phyloP scores from a whole-genome alignment of 129 eudicot genomes.

The Saposhnikovia divaricata region DNA sequence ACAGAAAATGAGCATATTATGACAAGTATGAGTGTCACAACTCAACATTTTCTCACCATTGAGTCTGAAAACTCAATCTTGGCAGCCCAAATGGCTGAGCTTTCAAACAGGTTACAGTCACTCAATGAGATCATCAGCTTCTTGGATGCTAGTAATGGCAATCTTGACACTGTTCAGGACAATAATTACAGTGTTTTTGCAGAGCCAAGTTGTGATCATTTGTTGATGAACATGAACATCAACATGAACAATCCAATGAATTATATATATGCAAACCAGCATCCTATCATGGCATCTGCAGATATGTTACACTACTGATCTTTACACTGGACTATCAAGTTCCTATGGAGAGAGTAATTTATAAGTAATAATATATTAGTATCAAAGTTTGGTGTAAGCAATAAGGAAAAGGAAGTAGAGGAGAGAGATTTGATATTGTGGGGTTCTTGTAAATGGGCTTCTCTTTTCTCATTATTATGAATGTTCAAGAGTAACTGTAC shows the following conservation, averaged over 20 bases:
- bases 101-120: slow-evolving; percentile 56
- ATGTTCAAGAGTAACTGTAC: slow-evolving; percentile 8
- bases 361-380: background rate
- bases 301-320: slow-evolving; percentile 43
- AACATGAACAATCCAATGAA: slow-evolving; percentile 29
- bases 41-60: slow-evolving; percentile 39
- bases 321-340: slow-evolving; percentile 1
- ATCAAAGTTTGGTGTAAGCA: background rate
- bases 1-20: slow-evolving; percentile 44
- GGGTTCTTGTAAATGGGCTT: slow-evolving; percentile 11
- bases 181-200: slow-evolving; percentile 5
- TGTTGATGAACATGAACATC: slow-evolving; percentile 19
- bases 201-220: slow-evolving; percentile 29
- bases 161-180: slow-evolving; percentile 13
- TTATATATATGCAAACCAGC: slow-evolving; percentile 37
- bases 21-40: slow-evolving; percentile 31
- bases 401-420: background rate
- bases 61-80: slow-evolving; percentile 75
- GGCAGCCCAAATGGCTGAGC: slow-evolving; percentile 66
- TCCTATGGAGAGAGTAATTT: background rate
- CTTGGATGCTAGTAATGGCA: slow-evolving; percentile 21
- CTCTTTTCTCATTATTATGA: background rate
- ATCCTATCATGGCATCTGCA: slow-evolving; percentile 66
- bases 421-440: background rate
- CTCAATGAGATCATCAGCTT: slow-evolving; percentile 43